A percentile compares a stretch with the other conserved stretches of the same genome.
These are phyloP conservation scores for Lepiota venenata DNA, from an alignment of 768 basidiomycete species.

Conservation along the genomic window DNA sequence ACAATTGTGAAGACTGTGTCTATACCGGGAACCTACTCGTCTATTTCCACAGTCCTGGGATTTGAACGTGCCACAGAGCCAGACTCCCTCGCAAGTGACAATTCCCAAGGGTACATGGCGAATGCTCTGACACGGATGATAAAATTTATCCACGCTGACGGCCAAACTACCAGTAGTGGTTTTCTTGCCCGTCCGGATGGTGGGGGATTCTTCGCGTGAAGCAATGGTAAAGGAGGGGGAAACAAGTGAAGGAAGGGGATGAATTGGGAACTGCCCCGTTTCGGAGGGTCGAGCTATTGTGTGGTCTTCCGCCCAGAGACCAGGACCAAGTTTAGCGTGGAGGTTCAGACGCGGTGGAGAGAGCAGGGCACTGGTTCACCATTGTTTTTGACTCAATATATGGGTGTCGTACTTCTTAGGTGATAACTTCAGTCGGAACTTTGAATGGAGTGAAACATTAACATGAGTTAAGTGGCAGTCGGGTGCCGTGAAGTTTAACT, in stretches of 20 bases:
- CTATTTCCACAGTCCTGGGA: constrained; percentile 25
- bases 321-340: background rate
- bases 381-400: too few relatives aligned
- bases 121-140: constrained; percentile 45
- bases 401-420: too few relatives aligned
- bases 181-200: constrained; percentile 58
- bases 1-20: constrained; percentile 34
- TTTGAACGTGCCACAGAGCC: constrained; percentile 14
- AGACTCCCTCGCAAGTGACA: constrained; percentile 7
- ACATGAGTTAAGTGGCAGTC: too few relatives aligned
- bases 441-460: too few relatives aligned
- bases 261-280: constrained; percentile 63
- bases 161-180: constrained; percentile 55
- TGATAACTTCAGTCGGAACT: too few relatives aligned
- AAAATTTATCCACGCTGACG: constrained; percentile 53
- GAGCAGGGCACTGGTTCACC: too few relatives aligned
- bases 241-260: constrained; percentile 48
- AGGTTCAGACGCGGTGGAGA: background rate
- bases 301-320: constrained; percentile 15
- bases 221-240: constrained; percentile 41
- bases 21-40: constrained; percentile 51
- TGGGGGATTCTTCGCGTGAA: constrained; percentile 60
- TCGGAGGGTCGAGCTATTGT: constrained; percentile 51
- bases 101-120: constrained; percentile 39
- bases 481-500: too few relatives aligned